A percentile compares a stretch with the other conserved stretches of the same genome.
Evolutionary conservation across 164 flowering plant genomes (phyloP).

Genomic region (Umbilicus rupestris): DNA sequence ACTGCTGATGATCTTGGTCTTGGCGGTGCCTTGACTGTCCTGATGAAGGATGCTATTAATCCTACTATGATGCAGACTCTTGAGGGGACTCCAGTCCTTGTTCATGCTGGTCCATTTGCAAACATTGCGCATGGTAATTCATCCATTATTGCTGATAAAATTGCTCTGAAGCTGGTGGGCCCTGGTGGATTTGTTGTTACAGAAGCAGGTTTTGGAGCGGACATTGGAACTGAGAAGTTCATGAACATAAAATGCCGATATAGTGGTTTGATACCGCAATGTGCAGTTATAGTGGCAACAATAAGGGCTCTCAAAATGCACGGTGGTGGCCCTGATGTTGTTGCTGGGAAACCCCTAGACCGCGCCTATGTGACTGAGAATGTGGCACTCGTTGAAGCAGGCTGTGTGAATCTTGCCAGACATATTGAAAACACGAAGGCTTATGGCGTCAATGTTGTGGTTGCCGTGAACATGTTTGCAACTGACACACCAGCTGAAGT

Average conservation of each 20-base stretch:
- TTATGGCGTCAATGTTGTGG: constrained; percentile 90
- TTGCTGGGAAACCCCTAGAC: constrained; percentile 95
- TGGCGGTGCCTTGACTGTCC: constrained; percentile 92
- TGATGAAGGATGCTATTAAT: constrained; percentile 97
- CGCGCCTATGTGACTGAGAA: constrained; percentile 77
- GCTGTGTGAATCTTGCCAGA: constrained; percentile 81
- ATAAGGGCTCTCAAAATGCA: constrained; percentile 98
- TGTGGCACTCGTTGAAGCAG: constrained; percentile 84
- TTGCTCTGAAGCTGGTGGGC: constrained; percentile 87
- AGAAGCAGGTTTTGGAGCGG: constrained; percentile 99
- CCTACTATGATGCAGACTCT: constrained; percentile 99
- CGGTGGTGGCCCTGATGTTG: constrained; percentile 96
- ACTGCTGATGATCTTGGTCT: constrained; percentile 98
- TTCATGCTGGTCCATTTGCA: constrained; percentile 99
- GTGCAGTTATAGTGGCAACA: constrained; percentile 95
- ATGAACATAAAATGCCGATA: constrained; percentile 91
- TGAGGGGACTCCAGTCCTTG: constrained; percentile 96
- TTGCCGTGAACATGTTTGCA: constrained; percentile 83
- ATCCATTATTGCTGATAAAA: constrained; percentile 90
- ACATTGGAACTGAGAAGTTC: constrained; percentile 96
- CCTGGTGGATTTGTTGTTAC: constrained; percentile 97
- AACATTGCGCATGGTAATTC: constrained; percentile 99
- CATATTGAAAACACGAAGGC: constrained; percentile 79
- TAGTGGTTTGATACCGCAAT: constrained; percentile 87
- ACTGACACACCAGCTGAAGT: constrained; percentile 90